A percentile compares a stretch with the other conserved stretches of the same genome.
These are phyloP conservation scores for Hawksworthiomyces lignivorus DNA, from an alignment of 2,329 filamentous ascomycete species.

Conservation along the genomic window DNA sequence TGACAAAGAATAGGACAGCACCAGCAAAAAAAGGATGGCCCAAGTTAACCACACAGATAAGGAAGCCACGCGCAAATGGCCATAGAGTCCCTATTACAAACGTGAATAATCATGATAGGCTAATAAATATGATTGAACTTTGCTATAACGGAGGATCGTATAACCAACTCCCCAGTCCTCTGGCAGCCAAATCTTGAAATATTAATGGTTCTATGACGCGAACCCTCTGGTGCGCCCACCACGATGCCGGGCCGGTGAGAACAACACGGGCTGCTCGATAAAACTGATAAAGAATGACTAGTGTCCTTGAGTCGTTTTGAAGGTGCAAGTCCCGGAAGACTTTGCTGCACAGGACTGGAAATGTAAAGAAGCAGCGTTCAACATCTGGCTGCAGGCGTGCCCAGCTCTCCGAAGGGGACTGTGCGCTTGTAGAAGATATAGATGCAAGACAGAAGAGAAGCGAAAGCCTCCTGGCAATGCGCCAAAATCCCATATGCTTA, in stretches of 20 bases:
- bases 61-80: no score
- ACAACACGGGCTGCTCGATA: conserved; percentile 19
- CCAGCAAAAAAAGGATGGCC: no score
- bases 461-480: conserved; percentile 14
- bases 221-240: conserved; percentile 18
- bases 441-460: conserved; percentile 13
- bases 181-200: neutral
- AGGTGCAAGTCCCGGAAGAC: conserved; percentile 18
- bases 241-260: conserved; percentile 14
- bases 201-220: neutral
- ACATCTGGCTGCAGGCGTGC: conserved; percentile 12
- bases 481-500: conserved; percentile 16
- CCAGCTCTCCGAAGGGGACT: neutral
- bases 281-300: conserved; percentile 21
- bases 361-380: conserved; percentile 21
- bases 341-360: conserved; percentile 22
- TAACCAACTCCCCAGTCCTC: no score
- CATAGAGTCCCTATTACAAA: no score
- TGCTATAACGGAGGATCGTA: no score
- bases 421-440: neutral
- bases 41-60: no score
- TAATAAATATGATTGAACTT: no score
- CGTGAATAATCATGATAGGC: no score
- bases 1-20: no score
- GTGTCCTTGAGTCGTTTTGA: conserved; percentile 19